Base-by-base conservation (phyloP, 2,329 filamentous ascomycete species). In the Neonectria magnoliae region DNA sequence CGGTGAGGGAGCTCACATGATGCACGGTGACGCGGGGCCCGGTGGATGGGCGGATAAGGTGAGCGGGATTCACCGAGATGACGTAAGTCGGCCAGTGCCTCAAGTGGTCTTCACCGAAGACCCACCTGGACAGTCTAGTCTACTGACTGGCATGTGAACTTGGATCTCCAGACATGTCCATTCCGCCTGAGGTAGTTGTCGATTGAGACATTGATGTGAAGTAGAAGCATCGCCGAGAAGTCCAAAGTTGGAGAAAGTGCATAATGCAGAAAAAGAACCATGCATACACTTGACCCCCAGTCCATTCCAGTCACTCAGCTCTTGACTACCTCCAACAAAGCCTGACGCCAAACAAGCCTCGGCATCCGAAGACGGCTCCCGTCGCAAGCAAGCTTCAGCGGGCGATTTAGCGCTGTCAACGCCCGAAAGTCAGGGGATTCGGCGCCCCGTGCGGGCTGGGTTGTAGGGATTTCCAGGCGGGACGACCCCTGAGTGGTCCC, bases 1-100 rank as follows among this genome's bases (percentile, higher is more conserved):
- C 66, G 70, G 56, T 31, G 25, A 38, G 50, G 47, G 41, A 54
- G 27, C 16, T 52, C 60, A 64, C 63, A 60, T 64, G 64, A 66
- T 64, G 60, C 50, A 57, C 29, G 31, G 48, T 52, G 45, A 45
- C 47, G 53, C 45, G 60, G 59, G 59, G 36, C 42, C 42, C 33
- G 36, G 53, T 31, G 29, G 9, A 11, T 9, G 33, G 57, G 16
- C 31, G 44, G 51, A 41, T 16, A 47, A 20, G 47, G 38, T 52
- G 58, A 45, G 41, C 25, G 31, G 42, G 13, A 4, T 41, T 60
- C 47, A 44, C 20, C 54, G 47, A 11, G 56, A 61, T 61, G 56
- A 66, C 63, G 59, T 66, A 66, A 62, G 60, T 36, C 27, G 3
- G 29, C 41, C 36, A 31, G n/a, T 10, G n/a, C 38, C 38, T 11